phyloP scores from a whole-genome alignment of 352 stramenopile genomes.

The Phytopythium litorale region DNA sequence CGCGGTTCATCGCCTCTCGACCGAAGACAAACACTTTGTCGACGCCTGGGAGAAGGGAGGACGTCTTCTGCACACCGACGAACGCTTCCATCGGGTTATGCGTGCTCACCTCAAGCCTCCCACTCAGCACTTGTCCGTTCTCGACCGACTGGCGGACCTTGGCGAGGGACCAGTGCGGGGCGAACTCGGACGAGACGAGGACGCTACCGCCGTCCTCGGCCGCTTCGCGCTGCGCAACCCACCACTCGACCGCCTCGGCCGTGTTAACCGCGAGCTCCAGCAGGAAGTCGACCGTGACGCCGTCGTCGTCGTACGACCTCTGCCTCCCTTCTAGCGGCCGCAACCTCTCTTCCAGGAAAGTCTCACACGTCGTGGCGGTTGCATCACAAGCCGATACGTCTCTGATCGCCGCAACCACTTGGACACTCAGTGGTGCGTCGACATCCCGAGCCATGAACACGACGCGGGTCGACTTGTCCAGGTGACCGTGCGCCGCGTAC shows the following conservation, averaged over 20 bases:
- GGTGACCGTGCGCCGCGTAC: slow-evolving; percentile 44
- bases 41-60: slow-evolving; percentile 12
- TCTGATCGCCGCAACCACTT: slow-evolving; percentile 24
- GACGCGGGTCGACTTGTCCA: slow-evolving; percentile 27
- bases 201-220: slow-evolving; percentile 23
- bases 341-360: slow-evolving; percentile 41
- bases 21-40: slow-evolving; percentile 74
- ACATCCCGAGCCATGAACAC: slow-evolving; percentile 60
- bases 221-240: slow-evolving; percentile 25
- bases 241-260: slow-evolving; percentile 47
- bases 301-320: slow-evolving; percentile 10
- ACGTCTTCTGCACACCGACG: slow-evolving; percentile 45
- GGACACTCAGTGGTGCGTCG: slow-evolving; percentile 31
- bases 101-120: slow-evolving; percentile 62
- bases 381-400: slow-evolving; percentile 28
- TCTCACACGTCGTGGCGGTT: slow-evolving; percentile 38
- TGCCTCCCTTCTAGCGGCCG: slow-evolving; percentile 2
- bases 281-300: slow-evolving; percentile 32
- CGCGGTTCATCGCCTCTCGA: slow-evolving; percentile 92
- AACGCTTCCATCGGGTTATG: slow-evolving; percentile 77
- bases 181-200: slow-evolving; percentile 34
- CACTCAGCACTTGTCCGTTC: slow-evolving; percentile 28
- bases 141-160: slow-evolving; percentile 37
- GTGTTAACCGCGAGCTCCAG: slow-evolving; percentile 60
- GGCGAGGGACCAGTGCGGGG: slow-evolving; percentile 33